Percentiles rank a stretch among this genome's conserved stretches.
phyloP scores from a whole-genome alignment of 208 protist genomes.

The Wallacemonas sp. region DNA sequence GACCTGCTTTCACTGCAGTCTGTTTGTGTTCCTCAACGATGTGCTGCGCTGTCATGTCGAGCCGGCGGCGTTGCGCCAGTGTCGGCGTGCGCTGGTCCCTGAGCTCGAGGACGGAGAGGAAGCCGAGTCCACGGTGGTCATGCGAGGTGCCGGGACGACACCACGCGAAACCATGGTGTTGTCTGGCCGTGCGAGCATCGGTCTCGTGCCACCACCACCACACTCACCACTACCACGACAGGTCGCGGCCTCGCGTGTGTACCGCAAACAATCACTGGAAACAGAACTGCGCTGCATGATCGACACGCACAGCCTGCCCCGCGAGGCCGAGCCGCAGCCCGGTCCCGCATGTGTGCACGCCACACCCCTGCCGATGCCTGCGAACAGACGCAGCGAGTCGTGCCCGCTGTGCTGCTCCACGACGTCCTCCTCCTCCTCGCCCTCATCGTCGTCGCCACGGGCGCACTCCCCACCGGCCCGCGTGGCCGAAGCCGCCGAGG shows the following conservation, averaged over 20 bases:
- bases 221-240: no score
- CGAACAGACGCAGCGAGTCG: background rate
- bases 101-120: background rate
- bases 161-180: no score
- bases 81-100: constrained; percentile 2
- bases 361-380: no score
- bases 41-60: constrained; percentile 17
- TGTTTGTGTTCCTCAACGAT: constrained; percentile 22
- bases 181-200: background rate
- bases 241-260: no score
- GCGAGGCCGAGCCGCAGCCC: background rate
- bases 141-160: no score
- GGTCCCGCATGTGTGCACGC: no score
- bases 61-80: constrained; percentile 2
- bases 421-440: background rate
- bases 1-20: constrained; percentile 14
- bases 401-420: background rate
- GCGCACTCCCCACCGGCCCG: constrained; percentile 26
- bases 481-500: background rate
- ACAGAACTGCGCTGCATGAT: constrained; percentile 14
- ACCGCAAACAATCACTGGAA: background rate
- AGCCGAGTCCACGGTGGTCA: no score
- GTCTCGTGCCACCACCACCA: no score
- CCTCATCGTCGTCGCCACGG: background rate
- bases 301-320: background rate